Evolutionary conservation across 2,329 filamentous ascomycete genomes (phyloP).

Genomic region (Aotearoamyces nothofagi): DNA sequence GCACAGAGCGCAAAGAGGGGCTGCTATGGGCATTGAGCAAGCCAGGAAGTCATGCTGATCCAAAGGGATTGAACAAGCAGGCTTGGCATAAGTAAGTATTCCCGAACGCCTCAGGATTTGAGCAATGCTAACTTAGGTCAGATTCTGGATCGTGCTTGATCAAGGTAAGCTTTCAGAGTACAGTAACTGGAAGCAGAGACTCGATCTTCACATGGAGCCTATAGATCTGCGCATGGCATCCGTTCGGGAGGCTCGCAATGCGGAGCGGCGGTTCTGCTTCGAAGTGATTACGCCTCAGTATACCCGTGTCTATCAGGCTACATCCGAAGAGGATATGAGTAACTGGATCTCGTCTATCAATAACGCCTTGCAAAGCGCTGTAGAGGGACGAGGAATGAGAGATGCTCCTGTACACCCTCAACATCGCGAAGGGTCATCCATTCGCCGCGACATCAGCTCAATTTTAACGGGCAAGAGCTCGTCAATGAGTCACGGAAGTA

Average conservation of each 20-base stretch:
- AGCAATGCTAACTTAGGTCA: conserved; percentile 24
- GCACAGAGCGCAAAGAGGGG: conserved; percentile 76
- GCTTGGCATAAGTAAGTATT: conserved; percentile 88
- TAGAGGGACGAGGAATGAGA: conserved; percentile 60
- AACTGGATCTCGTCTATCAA: conserved; percentile 95
- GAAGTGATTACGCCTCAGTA: conserved; percentile 95
- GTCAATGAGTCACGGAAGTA: conserved; percentile 36
- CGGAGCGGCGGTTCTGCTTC: conserved; percentile 91
- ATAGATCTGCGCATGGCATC: conserved; percentile 96
- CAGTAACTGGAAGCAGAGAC: conserved; percentile 96
- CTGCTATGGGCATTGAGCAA: conserved; percentile 87
- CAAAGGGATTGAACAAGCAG: conserved; percentile 88
- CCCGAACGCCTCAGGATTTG: neutral
- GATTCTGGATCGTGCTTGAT: conserved; percentile 97
- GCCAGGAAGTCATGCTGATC: conserved; percentile 88
- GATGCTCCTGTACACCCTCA: conserved; percentile 28
- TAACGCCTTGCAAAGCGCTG: conserved; percentile 89
- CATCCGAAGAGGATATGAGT: conserved; percentile 94
- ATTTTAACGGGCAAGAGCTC: conserved; percentile 86
- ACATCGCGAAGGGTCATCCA: conserved; percentile 32
- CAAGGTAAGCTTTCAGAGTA: conserved; percentile 96
- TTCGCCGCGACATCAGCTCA: conserved; percentile 78
- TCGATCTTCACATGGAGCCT: conserved; percentile 94
- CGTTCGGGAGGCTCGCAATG: conserved; percentile 86
- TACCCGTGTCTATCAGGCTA: conserved; percentile 93